Evolutionary conservation across 805 yeast species (phyloP), one percentile per base, ranked within the genome.

Genomic region (Lipomyces sp.): DNA sequence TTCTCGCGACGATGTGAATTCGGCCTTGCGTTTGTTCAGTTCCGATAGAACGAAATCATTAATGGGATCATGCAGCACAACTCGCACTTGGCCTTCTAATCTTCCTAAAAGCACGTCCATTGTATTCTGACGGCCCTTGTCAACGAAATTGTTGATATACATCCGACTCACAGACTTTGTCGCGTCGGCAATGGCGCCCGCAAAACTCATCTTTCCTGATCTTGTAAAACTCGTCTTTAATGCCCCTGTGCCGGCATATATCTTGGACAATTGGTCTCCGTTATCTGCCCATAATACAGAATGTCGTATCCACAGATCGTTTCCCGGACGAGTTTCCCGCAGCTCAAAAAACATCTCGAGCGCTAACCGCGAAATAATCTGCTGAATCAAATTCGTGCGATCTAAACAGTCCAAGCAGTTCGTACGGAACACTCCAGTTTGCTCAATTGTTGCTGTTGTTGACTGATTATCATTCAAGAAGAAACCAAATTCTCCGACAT

Each of bases 181-280:
- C 3, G 96, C 97, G 79, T 95, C 99, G 0, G 97, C 90, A n/a
- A 95, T 78, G 0, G 98, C 97, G 45, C 98, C 98, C 0, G 98
- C 98, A 63, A 95, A 79, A 55, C 94, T 92, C 98, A 93, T 92
- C 74, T 93, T 94, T 32, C 99, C 99, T 35, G 90, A 88, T 75
- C 99, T 85, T 1, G 98, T 90, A 75, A 90, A 95, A 3, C 97
- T 92, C 0, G 97, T 90, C 77, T 95, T 95, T 69, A 95, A 82
- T 0, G 99, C 99, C 67, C 96, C 96, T 0, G 99, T 95, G 35
- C 99, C 98, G 0, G 99, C 94, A 78, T 95, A 95, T 18, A 95
- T 94, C 76, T 91, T 96, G 2, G 97, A 91, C 3, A 95, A 87
- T 71, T 92, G 97, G 77, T 95, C 99, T 64, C 99, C 99, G 77